Evolutionary conservation across 2,329 filamentous ascomycete genomes (phyloP), one percentile per base, ranked within the genome.

Genomic region (Capronia coronata): DNA sequence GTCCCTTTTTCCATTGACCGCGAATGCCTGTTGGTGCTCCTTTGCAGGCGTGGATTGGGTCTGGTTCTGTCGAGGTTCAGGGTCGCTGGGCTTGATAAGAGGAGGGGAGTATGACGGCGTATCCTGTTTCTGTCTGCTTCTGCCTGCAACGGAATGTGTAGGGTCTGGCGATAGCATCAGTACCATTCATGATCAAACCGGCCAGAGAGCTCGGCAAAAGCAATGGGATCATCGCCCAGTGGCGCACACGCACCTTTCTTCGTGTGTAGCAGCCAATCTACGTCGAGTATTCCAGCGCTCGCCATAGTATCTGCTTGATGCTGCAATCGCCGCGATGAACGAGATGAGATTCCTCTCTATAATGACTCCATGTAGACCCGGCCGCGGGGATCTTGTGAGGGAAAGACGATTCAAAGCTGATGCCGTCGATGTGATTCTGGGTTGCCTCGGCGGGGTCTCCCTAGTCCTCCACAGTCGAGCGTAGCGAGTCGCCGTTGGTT

Each of bases 221-320:
- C 6, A 29, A 46, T 35, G 13, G 19, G 27, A 29, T 9, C 27
- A 16, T 16, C 21, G 7, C 22, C 9, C 39, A 3, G 19, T 8
- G 22, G 16, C 43, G 19, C 18, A 38, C 41, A 69, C 77, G 69
- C 75, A 87, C 88, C 87, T 84, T 86, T 89, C 57, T 83, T 81
- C 61, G 84, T 80, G 65, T 86, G 85, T 69, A 93, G 86, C 74
- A 94, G 85, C 88, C 88, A 94, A 69, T 85, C 89, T 64, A 94
- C 87, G 70, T 94, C 88, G 63, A 94, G 79, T 59, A 84, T 83
- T 35, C 51, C 43, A 67, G 88, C 82, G 58, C 87, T 79, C 61
- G 85, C 83, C 55, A 57, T 57, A 18, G 34, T 51, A 32, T n/a
- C 25, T 27, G 14, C 14, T 19, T 2, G 21, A 23, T 43, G 19